Base-by-base conservation (phyloP, 2,329 filamentous ascomycete species). In the Aspergillus phoenicis region DNA sequence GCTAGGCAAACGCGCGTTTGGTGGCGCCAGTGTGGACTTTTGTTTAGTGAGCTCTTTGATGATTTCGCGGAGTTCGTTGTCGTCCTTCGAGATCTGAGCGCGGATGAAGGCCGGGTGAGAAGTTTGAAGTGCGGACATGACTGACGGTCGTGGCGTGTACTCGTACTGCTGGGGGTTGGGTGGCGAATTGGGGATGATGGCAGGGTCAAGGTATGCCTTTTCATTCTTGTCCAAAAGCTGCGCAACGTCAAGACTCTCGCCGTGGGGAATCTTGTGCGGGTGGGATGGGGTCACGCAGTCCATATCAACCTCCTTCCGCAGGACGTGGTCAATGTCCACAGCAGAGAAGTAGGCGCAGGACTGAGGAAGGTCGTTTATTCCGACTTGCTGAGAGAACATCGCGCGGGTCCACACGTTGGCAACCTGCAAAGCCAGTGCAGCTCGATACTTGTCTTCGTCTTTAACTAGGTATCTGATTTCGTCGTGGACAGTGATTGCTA, bases 251-350 rank as follows among this genome's bases (percentile, higher is more conserved):
- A 99, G 76, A 62, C 87, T 93, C 77, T 98, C 93, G 38, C 96
- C 95, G 1, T 88, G 89, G 0, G 91, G 84, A 45, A 99, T 98
- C 30, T 89, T 83, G 0, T 84, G 83, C 0, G 85, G 84, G 75
- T 99, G 91, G 47, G 90, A 95, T 0, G 95, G 95, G 0, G 95
- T 99, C 47, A 98, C 79, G 74, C 95, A 99, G 71, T 97, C 91
- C 91, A 99, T 96, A 75, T 99, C 90, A 4, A 99, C 96, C 77
- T 99, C 95, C 75, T 99, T 99, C 55, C 95, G 87, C n/a, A 99
- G 83, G 3, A 99, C 93, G 69, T 92, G 89, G 72, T 99, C 95
- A 66, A 99, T 91, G 72, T 99, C 95, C 5, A 99, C 87, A 3
- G 95, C 94, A 1, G 91, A 96, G 78, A 99, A 99, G 77, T 93